phyloP scores from a whole-genome alignment of 805 yeast genomes.

The Schwanniomyces vanrijiae region DNA sequence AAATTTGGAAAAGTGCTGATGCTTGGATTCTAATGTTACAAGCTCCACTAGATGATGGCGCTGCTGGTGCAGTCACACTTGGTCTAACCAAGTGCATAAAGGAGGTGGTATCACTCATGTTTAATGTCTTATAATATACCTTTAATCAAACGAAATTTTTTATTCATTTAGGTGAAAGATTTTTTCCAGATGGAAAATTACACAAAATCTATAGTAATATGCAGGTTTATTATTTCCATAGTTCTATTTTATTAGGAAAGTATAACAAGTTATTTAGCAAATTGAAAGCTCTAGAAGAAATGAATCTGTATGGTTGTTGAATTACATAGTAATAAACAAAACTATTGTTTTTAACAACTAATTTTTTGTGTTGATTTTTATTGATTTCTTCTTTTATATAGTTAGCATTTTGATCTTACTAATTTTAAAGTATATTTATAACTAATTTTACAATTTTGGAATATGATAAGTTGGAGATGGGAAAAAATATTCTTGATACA shows the following conservation, averaged over 20 bases:
- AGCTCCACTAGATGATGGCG: constrained; percentile 46
- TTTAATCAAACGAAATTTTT: background rate
- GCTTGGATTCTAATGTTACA: constrained; percentile 60
- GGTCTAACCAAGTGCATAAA: constrained; percentile 52
- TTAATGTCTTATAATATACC: background rate
- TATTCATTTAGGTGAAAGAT: background rate
- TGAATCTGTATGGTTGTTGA: no score
- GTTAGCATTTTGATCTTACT: no score
- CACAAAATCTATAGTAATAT: constrained; percentile 1
- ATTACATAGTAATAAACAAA: no score
- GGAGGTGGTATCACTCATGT: constrained; percentile 22
- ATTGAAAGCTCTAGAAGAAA: background rate
- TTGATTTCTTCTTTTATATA: no score
- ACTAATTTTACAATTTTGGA: no score
- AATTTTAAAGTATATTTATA: no score
- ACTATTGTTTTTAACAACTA: no score
- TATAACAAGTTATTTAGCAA: no score
- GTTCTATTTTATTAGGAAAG: no score
- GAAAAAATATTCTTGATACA: no score
- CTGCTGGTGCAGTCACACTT: constrained; percentile 52
- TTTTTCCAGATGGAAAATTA: constrained; percentile 1
- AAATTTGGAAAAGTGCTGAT: constrained; percentile 71
- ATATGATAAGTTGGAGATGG: no score
- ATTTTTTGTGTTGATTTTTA: no score
- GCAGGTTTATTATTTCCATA: background rate